Base-by-base conservation (phyloP, 345 rosid genomes). In the Salix exigua region DNA sequence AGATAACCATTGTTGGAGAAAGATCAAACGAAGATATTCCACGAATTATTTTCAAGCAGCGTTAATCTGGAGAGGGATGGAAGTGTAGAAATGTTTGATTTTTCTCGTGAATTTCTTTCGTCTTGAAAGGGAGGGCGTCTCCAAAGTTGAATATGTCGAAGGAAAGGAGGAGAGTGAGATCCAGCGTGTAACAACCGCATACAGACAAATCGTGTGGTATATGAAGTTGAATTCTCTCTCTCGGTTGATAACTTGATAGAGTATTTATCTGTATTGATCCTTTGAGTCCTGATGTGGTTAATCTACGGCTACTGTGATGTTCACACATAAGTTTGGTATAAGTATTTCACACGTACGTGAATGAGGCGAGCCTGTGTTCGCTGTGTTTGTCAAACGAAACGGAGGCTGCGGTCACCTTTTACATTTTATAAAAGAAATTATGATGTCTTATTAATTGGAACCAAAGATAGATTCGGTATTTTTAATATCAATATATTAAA, bases 1-100 rank as follows among this genome's bases (percentile, higher is more conserved):
- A 62, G 31, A 61, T 26, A 46, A 66, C 62, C 82, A 46, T 76
- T 69, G 12, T 69, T 68, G 31, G 38, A 61, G 28, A 38, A 40
- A 9, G 33, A 28, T 21, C 8, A 38, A 60, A 69, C 16, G 31
- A 50, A 19, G 64, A 66, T 35, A 14, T 6, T 17, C 37, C 53
- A 14, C 12, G 38, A 25, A 66, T 51, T 51, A 50, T 25, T 40
- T n/a, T 13, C 66, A 23, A 65, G 19, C 0, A 16, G 23, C 35
- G 53, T 23, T 5, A 65, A 16, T 30, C 23, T 50, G 66, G 35
- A 38, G 11, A 58, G 28, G 28, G 28, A n/a, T 58, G 28, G 25
- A 23, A n/a, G 13, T 5, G 13, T 5, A 31, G 28, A 21, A 18
- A 2, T n/a, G 26, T 28, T 18, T 23, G 30, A 40, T 25, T 42